phyloP scores from a whole-genome alignment of 202 grass and related monocot species.

The Dendrocalamus latiflorus region DNA sequence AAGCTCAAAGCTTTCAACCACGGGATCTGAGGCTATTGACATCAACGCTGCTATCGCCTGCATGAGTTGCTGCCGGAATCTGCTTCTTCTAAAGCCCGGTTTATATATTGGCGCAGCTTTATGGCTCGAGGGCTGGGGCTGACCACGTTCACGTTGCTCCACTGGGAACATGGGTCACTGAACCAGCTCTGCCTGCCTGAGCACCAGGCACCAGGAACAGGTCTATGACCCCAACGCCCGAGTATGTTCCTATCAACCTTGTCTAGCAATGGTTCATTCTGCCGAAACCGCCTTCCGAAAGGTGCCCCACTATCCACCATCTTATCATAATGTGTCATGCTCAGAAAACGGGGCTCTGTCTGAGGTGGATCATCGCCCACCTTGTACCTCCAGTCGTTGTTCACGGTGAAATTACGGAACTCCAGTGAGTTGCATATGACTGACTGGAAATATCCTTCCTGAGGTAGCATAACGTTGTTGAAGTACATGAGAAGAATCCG shows the following conservation, averaged over 20 bases:
- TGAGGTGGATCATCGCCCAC: slow-evolving; percentile 52
- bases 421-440: slow-evolving; percentile 81
- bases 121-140: slow-evolving; percentile 54
- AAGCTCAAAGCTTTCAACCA: slow-evolving; percentile 11
- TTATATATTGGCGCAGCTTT: slow-evolving; percentile 47
- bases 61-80: slow-evolving; percentile 47
- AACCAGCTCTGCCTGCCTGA: slow-evolving; percentile 66
- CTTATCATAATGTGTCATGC: slow-evolving; percentile 42
- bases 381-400: slow-evolving; percentile 62
- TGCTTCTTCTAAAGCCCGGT: slow-evolving; percentile 50
- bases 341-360: slow-evolving; percentile 52
- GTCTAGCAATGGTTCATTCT: slow-evolving; percentile 54
- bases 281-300: slow-evolving; percentile 70
- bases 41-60: slow-evolving; percentile 35
- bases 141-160: slow-evolving; percentile 64
- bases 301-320: slow-evolving; percentile 70
- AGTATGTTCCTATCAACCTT: slow-evolving; percentile 66
- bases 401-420: slow-evolving; percentile 76
- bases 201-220: slow-evolving; percentile 86
- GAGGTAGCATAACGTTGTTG: slow-evolving; percentile 73
- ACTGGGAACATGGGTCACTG: slow-evolving; percentile 77
- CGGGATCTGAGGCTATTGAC: neutral
- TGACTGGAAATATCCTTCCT: slow-evolving; percentile 94
- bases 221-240: slow-evolving; percentile 31
- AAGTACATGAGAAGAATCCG: slow-evolving; percentile 93